Evolutionary conservation across 331 rosid species (phyloP).

Genomic region (Rosa hybrid): DNA sequence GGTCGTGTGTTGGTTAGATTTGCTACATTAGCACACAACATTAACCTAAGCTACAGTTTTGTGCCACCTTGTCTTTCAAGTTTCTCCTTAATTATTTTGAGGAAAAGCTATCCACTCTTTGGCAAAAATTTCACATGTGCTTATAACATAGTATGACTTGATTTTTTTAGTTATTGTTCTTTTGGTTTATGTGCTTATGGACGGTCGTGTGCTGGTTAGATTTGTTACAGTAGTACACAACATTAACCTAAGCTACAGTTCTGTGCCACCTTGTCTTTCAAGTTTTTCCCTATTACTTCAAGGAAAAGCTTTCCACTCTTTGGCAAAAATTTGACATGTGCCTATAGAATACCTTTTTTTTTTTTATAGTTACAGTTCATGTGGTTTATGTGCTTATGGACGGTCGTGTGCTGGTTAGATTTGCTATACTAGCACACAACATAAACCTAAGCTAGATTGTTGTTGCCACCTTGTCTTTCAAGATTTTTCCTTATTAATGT

Average conservation of each 20-base stretch:
- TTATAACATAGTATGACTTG: background rate
- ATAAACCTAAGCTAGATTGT: constrained; percentile 38
- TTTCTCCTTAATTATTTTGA: background rate
- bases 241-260: constrained; percentile 40
- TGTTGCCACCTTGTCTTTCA: constrained; percentile 31
- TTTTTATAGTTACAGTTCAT: background rate
- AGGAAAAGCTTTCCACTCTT: background rate
- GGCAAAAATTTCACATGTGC: background rate
- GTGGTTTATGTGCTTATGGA: constrained; percentile 32
- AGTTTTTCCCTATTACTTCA: background rate
- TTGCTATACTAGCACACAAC: constrained; percentile 30
- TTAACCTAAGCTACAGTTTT: constrained; percentile 36
- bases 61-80: constrained; percentile 34
- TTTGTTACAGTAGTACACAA: constrained; percentile 29
- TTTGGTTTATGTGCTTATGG: constrained; percentile 31
- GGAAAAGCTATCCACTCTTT: background rate
- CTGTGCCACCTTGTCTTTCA: constrained; percentile 35
- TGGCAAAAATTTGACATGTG: background rate
- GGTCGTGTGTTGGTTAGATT: constrained; percentile 42
- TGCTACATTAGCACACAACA: constrained; percentile 31
- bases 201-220: constrained; percentile 44
- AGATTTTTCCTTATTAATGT: constrained; percentile 8
- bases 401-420: constrained; percentile 41
- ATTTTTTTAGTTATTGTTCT: background rate
- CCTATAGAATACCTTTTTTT: too few relatives aligned